These are phyloP conservation scores for Cucumis cinereus DNA, from an alignment of 306 rosid species.

Conservation along the genomic window DNA sequence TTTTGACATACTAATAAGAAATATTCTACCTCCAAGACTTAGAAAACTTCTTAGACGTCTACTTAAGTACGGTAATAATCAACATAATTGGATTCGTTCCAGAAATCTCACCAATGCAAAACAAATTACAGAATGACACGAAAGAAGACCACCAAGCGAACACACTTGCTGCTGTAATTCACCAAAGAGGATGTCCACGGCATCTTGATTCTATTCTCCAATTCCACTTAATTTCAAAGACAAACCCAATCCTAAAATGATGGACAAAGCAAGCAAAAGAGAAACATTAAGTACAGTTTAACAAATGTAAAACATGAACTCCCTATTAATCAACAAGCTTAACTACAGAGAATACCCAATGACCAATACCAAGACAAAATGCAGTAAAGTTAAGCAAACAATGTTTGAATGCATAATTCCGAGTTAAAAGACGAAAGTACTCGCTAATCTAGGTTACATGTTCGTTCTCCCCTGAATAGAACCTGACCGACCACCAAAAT, in stretches of 20 bases:
- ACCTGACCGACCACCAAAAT: neutral
- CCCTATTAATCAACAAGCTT: neutral
- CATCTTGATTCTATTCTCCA: constrained; percentile 51
- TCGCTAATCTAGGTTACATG: neutral
- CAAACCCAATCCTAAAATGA: constrained; percentile 20
- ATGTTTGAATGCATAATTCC: neutral
- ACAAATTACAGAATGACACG: constrained; percentile 78
- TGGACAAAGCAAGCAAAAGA: constrained; percentile 9
- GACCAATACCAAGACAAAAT: neutral
- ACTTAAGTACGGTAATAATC: neutral
- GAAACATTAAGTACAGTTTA: neutral
- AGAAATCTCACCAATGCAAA: constrained; percentile 39
- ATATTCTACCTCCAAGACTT: neutral
- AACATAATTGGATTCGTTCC: neutral
- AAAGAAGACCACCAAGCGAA: constrained; percentile 87
- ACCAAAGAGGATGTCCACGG: constrained; percentile 72
- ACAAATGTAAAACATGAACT: neutral
- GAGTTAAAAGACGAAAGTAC: neutral
- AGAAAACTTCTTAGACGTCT: neutral
- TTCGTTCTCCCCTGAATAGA: neutral
- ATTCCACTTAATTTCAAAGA: constrained; percentile 18
- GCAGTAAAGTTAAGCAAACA: neutral
- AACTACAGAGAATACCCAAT: neutral
- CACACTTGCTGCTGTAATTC: constrained; percentile 52
- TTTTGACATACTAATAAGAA: neutral